Evolutionary conservation across 306 rosid genomes (phyloP).

Genomic region (Prunus dulcis): DNA sequence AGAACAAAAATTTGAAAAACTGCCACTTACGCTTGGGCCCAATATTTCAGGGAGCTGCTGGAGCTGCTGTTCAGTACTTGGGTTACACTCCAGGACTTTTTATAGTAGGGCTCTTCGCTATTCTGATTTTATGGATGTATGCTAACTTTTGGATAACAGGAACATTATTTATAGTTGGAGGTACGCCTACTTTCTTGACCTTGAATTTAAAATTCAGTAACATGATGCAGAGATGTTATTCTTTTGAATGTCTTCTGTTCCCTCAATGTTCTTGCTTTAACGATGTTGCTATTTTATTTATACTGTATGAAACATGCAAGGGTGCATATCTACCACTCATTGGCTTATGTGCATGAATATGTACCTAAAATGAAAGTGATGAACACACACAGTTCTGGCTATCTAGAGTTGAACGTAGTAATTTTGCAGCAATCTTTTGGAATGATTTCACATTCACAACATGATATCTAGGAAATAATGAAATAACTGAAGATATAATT

Average conservation of each 20-base stretch:
- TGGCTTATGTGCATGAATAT: not conserved
- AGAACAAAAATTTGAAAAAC: slow-evolving; percentile 3
- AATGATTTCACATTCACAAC: not conserved
- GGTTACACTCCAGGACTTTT: slow-evolving; percentile 96
- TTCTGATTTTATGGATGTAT: slow-evolving; percentile 94
- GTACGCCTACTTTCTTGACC: slow-evolving; percentile 38
- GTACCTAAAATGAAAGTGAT: not conserved
- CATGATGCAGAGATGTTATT: not conserved
- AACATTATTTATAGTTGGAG: slow-evolving; percentile 84
- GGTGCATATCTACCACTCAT: not conserved
- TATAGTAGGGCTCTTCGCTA: slow-evolving; percentile 85
- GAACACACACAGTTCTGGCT: not conserved
- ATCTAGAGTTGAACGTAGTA: not conserved
- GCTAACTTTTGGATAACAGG: slow-evolving; percentile 99
- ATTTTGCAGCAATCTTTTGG: not conserved
- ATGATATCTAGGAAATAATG: not conserved
- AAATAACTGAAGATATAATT: not conserved
- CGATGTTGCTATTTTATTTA: not conserved
- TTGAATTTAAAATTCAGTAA: not conserved
- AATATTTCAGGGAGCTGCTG: slow-evolving; percentile 80
- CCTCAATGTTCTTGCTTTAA: not conserved
- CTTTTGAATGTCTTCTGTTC: not conserved
- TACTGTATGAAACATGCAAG: not conserved
- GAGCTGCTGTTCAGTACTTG: slow-evolving; percentile 75
- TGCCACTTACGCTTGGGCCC: slow-evolving; percentile 35